A percentile compares a stretch with the other conserved stretches of the same genome.
Conservation (phyloP, 2,329 filamentous ascomycete species). For the Aspergillus awamori region DNA sequence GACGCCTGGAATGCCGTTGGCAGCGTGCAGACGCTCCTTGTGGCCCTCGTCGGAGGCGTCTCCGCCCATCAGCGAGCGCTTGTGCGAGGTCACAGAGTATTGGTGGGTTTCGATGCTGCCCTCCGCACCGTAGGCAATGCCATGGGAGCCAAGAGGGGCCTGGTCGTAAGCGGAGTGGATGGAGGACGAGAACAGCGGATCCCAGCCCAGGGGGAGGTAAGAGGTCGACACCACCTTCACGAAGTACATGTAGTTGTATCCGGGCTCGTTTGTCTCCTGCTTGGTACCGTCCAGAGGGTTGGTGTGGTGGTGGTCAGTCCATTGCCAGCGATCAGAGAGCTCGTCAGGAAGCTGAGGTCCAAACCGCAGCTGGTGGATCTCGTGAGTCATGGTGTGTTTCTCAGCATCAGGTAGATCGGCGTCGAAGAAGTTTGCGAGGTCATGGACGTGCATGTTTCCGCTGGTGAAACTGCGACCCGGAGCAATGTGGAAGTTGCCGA, state of each 20-base stretch:
- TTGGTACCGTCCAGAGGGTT: slow-evolving; percentile 84
- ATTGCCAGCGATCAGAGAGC: slow-evolving; percentile 64
- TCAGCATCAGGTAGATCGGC: slow-evolving; percentile 60
- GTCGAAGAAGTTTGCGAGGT: slow-evolving; percentile 93
- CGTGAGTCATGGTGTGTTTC: slow-evolving; percentile 85
- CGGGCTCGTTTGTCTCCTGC: slow-evolving; percentile 77
- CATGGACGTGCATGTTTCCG: slow-evolving; percentile 96
- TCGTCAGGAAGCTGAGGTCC: slow-evolving; percentile 84
- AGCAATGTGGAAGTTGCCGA: slow-evolving; percentile 98
- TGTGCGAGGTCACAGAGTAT: slow-evolving; percentile 97
- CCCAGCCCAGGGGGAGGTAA: slow-evolving; percentile 90
- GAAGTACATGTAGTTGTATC: slow-evolving; percentile 99
- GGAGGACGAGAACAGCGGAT: slow-evolving; percentile 56
- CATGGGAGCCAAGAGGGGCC: slow-evolving; percentile 68
- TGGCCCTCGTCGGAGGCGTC: slow-evolving; percentile 85
- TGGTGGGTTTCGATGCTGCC: slow-evolving; percentile 97
- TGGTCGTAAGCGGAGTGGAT: slow-evolving; percentile 51
- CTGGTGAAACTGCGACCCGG: slow-evolving; percentile 95
- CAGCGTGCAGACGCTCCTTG: slow-evolving; percentile 84
- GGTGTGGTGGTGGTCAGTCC: slow-evolving; percentile 81
- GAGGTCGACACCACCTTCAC: slow-evolving; percentile 97
- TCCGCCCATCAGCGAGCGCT: slow-evolving; percentile 81
- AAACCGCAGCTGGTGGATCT: slow-evolving; percentile 86
- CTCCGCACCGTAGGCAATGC: slow-evolving; percentile 64
- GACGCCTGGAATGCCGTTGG: slow-evolving; percentile 91